phyloP scores from a whole-genome alignment of 176 grass and related monocot genomes.

The Carex myosuroides region DNA sequence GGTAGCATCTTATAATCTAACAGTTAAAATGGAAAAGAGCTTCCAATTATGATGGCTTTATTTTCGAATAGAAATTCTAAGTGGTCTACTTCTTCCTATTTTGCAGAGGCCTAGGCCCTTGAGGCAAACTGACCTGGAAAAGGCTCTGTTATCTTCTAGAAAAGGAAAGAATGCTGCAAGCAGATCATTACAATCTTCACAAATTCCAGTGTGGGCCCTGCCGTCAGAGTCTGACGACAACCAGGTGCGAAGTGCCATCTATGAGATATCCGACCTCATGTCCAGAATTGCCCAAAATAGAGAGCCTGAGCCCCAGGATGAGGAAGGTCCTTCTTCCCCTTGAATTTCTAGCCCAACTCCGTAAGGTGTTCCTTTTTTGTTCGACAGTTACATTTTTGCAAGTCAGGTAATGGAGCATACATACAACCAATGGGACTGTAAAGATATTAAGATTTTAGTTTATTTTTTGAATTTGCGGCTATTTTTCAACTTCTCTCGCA shows the following conservation, averaged over 20 bases:
- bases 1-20: neutral
- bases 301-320: constrained; percentile 50
- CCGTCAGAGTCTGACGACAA: constrained; percentile 62
- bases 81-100: neutral
- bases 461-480: neutral
- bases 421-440: neutral
- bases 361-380: neutral
- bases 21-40: neutral
- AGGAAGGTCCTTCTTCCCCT: constrained; percentile 53
- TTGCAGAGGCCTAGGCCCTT: constrained; percentile 68
- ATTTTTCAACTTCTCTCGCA: neutral
- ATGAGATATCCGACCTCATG: constrained; percentile 96
- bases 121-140: constrained; percentile 66
- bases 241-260: constrained; percentile 78
- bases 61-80: neutral
- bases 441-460: neutral
- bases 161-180: constrained; percentile 48
- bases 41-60: neutral
- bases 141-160: constrained; percentile 58
- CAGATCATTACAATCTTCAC: constrained; percentile 12
- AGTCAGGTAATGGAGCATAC: neutral
- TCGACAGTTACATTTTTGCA: neutral
- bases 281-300: constrained; percentile 74
- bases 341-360: constrained; percentile 12
- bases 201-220: constrained; percentile 48